phyloP scores from a whole-genome alignment of 768 basidiomycete species.

The Mrakia hoshinonis region DNA sequence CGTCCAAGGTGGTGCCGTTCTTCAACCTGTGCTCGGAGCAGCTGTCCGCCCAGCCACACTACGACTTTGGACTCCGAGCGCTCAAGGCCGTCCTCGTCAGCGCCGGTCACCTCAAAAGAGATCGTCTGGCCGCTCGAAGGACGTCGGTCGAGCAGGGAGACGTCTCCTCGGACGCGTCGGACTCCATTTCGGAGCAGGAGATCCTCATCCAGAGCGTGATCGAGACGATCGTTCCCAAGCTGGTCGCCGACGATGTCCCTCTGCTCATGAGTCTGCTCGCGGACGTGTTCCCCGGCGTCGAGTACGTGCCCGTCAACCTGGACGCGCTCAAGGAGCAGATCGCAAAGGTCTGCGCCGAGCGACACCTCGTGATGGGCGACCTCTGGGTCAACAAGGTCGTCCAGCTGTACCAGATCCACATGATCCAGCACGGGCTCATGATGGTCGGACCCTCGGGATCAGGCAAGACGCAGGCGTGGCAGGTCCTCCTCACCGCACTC shows the following conservation, averaged over 20 bases:
- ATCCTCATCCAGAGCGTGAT: slow-evolving; percentile 97
- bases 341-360: slow-evolving; percentile 72
- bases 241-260: slow-evolving; percentile 94
- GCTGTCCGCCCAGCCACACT: slow-evolving; percentile 92
- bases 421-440: slow-evolving; percentile 99
- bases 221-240: slow-evolving; percentile 95
- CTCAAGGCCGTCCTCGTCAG: slow-evolving; percentile 92
- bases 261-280: slow-evolving; percentile 83
- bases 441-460: slow-evolving; percentile 98
- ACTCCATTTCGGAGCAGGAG: slow-evolving; percentile 76
- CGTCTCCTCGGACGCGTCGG: slow-evolving; percentile 49
- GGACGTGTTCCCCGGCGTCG: slow-evolving; percentile 94
- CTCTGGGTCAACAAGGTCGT: slow-evolving; percentile 91
- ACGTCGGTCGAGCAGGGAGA: slow-evolving; percentile 34
- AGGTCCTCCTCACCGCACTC: slow-evolving; percentile 78
- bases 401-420: slow-evolving; percentile 97
- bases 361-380: slow-evolving; percentile 74
- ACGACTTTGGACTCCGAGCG: slow-evolving; percentile 96
- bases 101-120: slow-evolving; percentile 94
- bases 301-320: slow-evolving; percentile 80
- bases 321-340: slow-evolving; percentile 79
- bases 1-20: slow-evolving; percentile 96
- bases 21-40: slow-evolving; percentile 98
- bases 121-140: slow-evolving; percentile 49
- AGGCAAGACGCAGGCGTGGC: slow-evolving; percentile 96